Percentiles rank a stretch among this genome's conserved stretches.
These are phyloP conservation scores for Dictyophora rubrovolvata DNA, from an alignment of 768 basidiomycete genomes.

Conservation along the genomic window DNA sequence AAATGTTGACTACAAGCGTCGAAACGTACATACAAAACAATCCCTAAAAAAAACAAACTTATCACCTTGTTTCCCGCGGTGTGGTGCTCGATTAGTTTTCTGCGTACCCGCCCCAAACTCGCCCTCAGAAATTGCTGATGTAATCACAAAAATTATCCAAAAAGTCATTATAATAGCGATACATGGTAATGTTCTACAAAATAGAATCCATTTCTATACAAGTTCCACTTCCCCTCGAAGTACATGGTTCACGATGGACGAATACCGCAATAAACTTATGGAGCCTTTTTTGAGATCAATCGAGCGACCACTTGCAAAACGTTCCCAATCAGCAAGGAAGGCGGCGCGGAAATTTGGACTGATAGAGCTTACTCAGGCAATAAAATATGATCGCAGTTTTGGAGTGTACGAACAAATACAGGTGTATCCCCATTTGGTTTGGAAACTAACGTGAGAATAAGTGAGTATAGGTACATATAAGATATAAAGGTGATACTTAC, in stretches of 20 bases:
- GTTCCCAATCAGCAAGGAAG: background rate
- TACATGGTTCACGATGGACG: slow-evolving; percentile 64
- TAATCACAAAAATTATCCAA: background rate
- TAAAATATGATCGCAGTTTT: slow-evolving; percentile 39
- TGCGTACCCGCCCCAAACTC: too few species aligned
- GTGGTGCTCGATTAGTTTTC: too few species aligned
- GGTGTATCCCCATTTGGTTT: slow-evolving; percentile 66
- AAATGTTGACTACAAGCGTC: too few species aligned
- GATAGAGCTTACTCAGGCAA: slow-evolving; percentile 27
- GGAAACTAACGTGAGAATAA: slow-evolving; percentile 39
- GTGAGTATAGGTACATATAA: background rate
- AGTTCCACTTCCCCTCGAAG: slow-evolving; percentile 66
- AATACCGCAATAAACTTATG: slow-evolving; percentile 71
- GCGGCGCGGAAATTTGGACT: background rate
- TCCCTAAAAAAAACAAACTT: too few species aligned
- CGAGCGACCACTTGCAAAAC: slow-evolving; percentile 45
- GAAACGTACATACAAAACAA: too few species aligned
- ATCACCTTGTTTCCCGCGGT: too few species aligned
- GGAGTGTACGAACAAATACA: slow-evolving; percentile 73
- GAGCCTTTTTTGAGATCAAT: slow-evolving; percentile 72
- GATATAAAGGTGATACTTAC: slow-evolving; percentile 15
- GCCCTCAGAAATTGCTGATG: background rate
- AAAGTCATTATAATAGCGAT: background rate
- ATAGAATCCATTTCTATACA: slow-evolving; percentile 33
- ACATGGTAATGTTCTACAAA: background rate